A percentile compares a stretch with the other conserved stretches of the same genome.
phyloP scores from a whole-genome alignment of 768 basidiomycete genomes.

The Inosperma sp. region DNA sequence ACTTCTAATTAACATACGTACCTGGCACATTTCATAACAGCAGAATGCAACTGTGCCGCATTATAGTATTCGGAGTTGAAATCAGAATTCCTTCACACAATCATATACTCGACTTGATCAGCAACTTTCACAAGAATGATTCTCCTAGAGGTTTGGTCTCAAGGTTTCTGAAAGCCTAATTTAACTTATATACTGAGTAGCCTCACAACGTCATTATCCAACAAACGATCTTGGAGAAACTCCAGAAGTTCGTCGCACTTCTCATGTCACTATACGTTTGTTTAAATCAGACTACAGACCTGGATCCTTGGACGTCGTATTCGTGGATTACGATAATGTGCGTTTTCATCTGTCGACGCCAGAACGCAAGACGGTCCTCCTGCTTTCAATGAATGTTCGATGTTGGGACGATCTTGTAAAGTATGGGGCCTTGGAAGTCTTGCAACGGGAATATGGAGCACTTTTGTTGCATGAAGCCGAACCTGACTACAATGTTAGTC shows the following conservation, averaged over 20 bases:
- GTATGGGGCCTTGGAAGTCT: constrained; percentile 78
- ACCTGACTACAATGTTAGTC: constrained; percentile 82
- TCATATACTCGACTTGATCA: constrained; percentile 2
- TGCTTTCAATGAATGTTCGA: constrained; percentile 93
- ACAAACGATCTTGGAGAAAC: constrained; percentile 82
- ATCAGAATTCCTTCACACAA: too few relatives aligned
- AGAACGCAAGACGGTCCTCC: constrained; percentile 71
- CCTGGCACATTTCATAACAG: too few relatives aligned
- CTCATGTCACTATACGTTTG: background rate
- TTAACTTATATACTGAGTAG: constrained; percentile 36
- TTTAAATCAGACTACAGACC: constrained; percentile 49
- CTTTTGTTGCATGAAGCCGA: constrained; percentile 67
- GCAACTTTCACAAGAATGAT: constrained; percentile 51
- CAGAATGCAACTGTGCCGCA: too few relatives aligned
- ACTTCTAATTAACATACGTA: too few relatives aligned
- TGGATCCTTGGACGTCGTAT: constrained; percentile 86
- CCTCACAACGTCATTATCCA: constrained; percentile 92
- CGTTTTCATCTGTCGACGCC: constrained; percentile 91
- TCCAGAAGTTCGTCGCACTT: constrained; percentile 55
- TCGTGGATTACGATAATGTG: constrained; percentile 97
- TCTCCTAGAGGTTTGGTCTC: constrained; percentile 65
- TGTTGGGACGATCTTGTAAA: constrained; percentile 93
- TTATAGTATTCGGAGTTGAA: too few relatives aligned
- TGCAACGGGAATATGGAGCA: constrained; percentile 79
- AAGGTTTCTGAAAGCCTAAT: background rate